Conservation (phyloP, 1,284 basidiomycete species). For the Ustilago xerochloae region DNA sequence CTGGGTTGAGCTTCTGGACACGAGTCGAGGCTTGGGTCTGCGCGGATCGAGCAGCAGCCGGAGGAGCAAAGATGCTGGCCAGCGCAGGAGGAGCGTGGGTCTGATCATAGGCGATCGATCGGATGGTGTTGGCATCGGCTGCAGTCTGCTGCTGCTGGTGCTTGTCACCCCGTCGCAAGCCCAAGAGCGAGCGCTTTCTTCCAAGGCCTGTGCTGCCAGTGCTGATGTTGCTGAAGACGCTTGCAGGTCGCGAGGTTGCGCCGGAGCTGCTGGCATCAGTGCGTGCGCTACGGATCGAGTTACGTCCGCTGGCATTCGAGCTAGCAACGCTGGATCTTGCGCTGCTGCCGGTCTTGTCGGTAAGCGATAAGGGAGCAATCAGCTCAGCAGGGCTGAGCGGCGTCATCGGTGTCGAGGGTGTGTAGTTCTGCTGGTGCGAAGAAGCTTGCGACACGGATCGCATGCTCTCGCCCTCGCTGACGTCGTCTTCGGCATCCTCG, state of each 20-base stretch:
- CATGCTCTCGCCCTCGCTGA: slow-evolving; percentile 48
- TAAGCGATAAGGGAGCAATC: slow-evolving; percentile 39
- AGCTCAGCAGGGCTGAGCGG: slow-evolving; percentile 55
- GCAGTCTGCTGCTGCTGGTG: slow-evolving; percentile 21
- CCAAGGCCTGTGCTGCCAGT: slow-evolving; percentile 37
- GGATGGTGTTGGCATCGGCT: slow-evolving; percentile 29
- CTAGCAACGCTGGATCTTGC: slow-evolving; percentile 25
- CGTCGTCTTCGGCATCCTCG: slow-evolving; percentile 73
- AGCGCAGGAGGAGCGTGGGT: slow-evolving; percentile 27
- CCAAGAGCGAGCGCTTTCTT: slow-evolving; percentile 43
- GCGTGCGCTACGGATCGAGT: slow-evolving; percentile 37
- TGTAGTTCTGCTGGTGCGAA: slow-evolving; percentile 48
- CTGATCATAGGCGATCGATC: slow-evolving; percentile 50
- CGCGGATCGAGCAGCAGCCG: slow-evolving; percentile 10
- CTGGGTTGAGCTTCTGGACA: slow-evolving; percentile 55
- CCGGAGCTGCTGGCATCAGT: slow-evolving; percentile 26
- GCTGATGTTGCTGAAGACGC: slow-evolving; percentile 53
- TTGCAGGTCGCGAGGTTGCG: slow-evolving; percentile 41
- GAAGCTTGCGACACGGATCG: slow-evolving; percentile 50
- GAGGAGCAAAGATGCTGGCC: slow-evolving; percentile 30
- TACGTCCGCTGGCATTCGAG: slow-evolving; percentile 27
- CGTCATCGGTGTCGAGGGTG: slow-evolving; percentile 44
- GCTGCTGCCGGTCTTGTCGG: slow-evolving; percentile 34
- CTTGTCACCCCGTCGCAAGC: slow-evolving; percentile 36
- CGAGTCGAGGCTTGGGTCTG: slow-evolving; percentile 23